Evolutionary conservation across 352 stramenopile genomes (phyloP), one percentile per base, ranked within the genome.

Genomic region (Phytophthora boehmeriae): DNA sequence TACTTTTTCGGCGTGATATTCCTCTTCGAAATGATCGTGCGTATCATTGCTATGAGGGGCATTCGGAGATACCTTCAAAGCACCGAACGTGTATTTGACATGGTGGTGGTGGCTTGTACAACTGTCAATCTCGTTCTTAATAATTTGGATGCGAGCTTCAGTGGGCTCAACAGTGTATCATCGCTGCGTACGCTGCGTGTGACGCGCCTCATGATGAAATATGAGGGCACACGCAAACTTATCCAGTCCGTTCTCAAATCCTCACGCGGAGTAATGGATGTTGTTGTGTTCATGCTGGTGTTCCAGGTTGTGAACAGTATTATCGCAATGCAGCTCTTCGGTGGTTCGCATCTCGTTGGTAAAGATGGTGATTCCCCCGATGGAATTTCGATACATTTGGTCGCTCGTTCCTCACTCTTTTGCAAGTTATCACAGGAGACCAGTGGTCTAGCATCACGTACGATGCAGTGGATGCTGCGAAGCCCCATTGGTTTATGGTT

Each of bases 331-430:
- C 80, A 93, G 68, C 64, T 93, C 23, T 93, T 93, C 43, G 84
- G 84, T 23, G 80, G 80, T 17, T 53, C 51, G 0, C 79, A 86
- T 52, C 65, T 90, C 16, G 47, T 60, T 16, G 49, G 52, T 3
- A 78, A 71, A 20, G 63, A 70, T 27, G 76, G 70, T 27, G 64
- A 86, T 11, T 70, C 8, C 82, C 84, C n/a, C 82, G 84, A 11
- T 91, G 84, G 80, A 89, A 90, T 44, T 93, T 93, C 47, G 81
- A 93, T 54, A 85, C 81, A 0, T 92, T 93, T 32, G 70, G 65
- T 1, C 68, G 77, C 10, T 83, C 80, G 10, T 93, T 93, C 42
- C 71, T 93, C 22, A 93, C 84, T 14, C 66, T 93, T 8, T 56
- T 93, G 17, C 84, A 93, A 46, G 84, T 93, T 14, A 90, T 91